A percentile compares a stretch with the other conserved stretches of the same genome.
phyloP scores from a whole-genome alignment of 1,284 basidiomycete species.

The Apiotrichum laibachii region DNA sequence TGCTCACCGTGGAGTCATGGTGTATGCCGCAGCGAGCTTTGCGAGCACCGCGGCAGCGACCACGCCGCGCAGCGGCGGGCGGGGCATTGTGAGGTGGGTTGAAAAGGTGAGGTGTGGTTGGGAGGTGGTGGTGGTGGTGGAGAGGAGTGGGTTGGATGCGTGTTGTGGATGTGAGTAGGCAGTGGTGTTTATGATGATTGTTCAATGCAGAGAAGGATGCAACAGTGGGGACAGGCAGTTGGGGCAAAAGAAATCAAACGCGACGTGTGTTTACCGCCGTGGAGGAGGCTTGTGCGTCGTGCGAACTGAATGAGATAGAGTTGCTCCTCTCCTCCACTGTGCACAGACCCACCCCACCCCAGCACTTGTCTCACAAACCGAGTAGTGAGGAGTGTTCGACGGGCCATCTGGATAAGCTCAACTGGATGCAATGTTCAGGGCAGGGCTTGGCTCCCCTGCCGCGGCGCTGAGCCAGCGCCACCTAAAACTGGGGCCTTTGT shows the following conservation, averaged over 20 bases:
- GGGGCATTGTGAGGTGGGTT: background rate
- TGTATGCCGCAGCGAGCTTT: background rate
- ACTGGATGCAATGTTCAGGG: too few species aligned
- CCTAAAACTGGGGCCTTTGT: too few species aligned
- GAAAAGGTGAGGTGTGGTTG: background rate
- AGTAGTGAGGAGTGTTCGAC: too few species aligned
- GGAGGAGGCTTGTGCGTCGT: background rate
- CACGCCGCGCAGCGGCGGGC: background rate
- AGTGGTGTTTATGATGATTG: background rate
- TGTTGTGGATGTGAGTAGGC: background rate
- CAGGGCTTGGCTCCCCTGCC: too few species aligned
- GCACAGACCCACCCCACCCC: too few species aligned
- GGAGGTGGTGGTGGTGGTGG: background rate
- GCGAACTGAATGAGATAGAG: background rate
- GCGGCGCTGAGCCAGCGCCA: too few species aligned
- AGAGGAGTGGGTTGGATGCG: background rate
- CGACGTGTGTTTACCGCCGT: background rate
- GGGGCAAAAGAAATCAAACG: constrained; percentile 1
- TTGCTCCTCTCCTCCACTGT: too few species aligned
- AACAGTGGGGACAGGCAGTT: background rate
- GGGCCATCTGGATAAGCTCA: too few species aligned
- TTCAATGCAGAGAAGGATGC: background rate
- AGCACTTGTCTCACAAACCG: too few species aligned
- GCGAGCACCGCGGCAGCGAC: background rate
- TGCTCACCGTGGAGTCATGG: constrained; percentile 7